Base-by-base conservation (phyloP, 2,329 filamentous ascomycete species). In the Dothistroma septosporum region DNA sequence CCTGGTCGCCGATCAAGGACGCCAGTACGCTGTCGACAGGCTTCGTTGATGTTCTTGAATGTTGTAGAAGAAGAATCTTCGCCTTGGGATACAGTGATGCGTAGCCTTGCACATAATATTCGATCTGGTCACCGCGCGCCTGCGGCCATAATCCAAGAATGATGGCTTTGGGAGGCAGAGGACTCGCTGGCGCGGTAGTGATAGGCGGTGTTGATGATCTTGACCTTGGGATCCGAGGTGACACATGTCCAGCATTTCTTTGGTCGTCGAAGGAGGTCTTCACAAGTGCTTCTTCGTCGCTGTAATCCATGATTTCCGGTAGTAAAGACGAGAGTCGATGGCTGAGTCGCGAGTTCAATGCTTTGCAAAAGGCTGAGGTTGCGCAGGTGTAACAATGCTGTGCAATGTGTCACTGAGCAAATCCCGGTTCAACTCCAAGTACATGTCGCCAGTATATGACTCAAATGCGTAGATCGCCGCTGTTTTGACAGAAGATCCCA, bases 111-210 rank as follows among this genome's bases (percentile, higher is more conserved):
- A 66, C 60, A 58, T 72, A 71, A 59, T 67, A 69, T 31, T 60
- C 57, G 52, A 70, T 64, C 28, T 70, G 69, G 22, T 68, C 64
- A 3, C 53, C 28, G 22, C 61, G 65, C 37, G 69, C 69, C 41
- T 64, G 61, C 28, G 69, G 69, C 69, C 69, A 72, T 14, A 70
- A 63, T 19, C 65, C 65, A 8, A 72, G 63, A 8, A 72, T 48
- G 21, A 70, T 59, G 12, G 65, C 65, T n/a, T 65, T 62, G 8
- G 69, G 69, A 28, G 67, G 61, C 16, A 58, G 21, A 47, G 63
- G 24, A 28, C 2, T 2, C 61, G 33, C 49, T 53, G n/a, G 50
- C 55, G 52, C 2, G 44, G 28, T 14, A 44, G 47, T 41, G 57
- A 16, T 37, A 1, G 54, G 35, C 19, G 54, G 35, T 21, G 66